phyloP scores from a whole-genome alignment of 2,329 filamentous ascomycete species.

The Fusarium nygamai region DNA sequence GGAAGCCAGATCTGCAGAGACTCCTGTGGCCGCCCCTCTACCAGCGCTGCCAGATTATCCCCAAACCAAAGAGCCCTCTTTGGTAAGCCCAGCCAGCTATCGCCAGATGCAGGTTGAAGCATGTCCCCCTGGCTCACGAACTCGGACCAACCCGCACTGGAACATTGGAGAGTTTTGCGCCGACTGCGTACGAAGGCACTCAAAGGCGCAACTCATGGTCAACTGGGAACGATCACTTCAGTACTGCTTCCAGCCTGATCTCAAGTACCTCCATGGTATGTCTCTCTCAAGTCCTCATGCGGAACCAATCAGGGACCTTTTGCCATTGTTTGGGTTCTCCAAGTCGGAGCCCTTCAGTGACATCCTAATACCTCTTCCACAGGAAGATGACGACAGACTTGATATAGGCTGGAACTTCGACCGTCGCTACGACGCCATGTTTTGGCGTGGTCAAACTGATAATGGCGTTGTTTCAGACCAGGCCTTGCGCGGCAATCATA shows the following conservation, averaged over 20 bases:
- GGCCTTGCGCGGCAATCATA: slow-evolving; percentile 72
- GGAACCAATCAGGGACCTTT: slow-evolving; percentile 69
- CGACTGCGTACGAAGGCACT: slow-evolving; percentile 70
- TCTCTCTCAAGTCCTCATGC: slow-evolving; percentile 72
- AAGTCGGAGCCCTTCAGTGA: slow-evolving; percentile 79
- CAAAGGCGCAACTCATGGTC: slow-evolving; percentile 71
- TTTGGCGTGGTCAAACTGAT: slow-evolving; percentile 78
- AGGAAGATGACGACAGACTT: slow-evolving; percentile 54
- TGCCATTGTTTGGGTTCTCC: slow-evolving; percentile 80
- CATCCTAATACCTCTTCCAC: slow-evolving; percentile 74
- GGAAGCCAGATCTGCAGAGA: not conserved
- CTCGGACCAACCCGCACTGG: slow-evolving; percentile 69
- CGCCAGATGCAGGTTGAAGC: slow-evolving; percentile 58
- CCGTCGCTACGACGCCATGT: slow-evolving; percentile 71
- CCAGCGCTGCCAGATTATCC: slow-evolving; percentile 6
- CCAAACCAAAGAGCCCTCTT: not conserved
- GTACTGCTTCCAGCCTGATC: slow-evolving; percentile 80
- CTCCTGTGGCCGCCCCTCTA: not conserved
- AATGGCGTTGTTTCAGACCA: slow-evolving; percentile 62
- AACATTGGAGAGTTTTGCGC: slow-evolving; percentile 72
- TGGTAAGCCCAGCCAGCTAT: slow-evolving; percentile 46
- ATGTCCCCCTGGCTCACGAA: slow-evolving; percentile 71
- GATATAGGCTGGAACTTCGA: slow-evolving; percentile 60
- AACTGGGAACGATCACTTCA: slow-evolving; percentile 74
- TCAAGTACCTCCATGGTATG: slow-evolving; percentile 78